Evolutionary conservation across 768 basidiomycete species (phyloP).

Genomic region (Boletus sensibilis): DNA sequence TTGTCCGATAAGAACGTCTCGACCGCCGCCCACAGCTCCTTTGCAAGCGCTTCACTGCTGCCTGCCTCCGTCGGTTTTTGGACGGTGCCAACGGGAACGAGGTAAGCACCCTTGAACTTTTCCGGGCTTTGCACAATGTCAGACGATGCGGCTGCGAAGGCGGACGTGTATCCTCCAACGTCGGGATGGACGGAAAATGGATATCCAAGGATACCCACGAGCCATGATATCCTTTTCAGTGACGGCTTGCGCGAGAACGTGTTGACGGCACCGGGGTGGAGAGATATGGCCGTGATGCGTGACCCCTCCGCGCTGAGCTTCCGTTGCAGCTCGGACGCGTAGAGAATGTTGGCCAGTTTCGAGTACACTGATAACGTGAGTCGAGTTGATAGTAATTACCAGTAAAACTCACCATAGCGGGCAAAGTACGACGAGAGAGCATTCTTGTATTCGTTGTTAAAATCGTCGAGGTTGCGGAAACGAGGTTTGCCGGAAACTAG

Average conservation of each 20-base stretch:
- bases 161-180: slow-evolving; percentile 28
- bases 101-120: slow-evolving; percentile 33
- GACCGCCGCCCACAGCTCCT: slow-evolving; percentile 31
- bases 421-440: slow-evolving; percentile 14
- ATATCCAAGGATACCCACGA: slow-evolving; percentile 19
- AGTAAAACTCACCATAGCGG: slow-evolving; percentile 35
- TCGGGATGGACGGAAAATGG: slow-evolving; percentile 19
- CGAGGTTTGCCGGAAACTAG: slow-evolving; percentile 16
- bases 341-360: slow-evolving; percentile 54
- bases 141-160: slow-evolving; percentile 32
- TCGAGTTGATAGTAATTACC: background rate
- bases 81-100: slow-evolving; percentile 27
- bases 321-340: slow-evolving; percentile 48
- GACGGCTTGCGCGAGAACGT: slow-evolving; percentile 30
- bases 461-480: slow-evolving; percentile 35
- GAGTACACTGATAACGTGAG: slow-evolving; percentile 37
- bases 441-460: slow-evolving; percentile 37
- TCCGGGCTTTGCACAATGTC: slow-evolving; percentile 19
- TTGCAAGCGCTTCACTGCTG: slow-evolving; percentile 23
- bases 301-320: slow-evolving; percentile 34
- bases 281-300: slow-evolving; percentile 27
- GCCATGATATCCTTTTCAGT: slow-evolving; percentile 15
- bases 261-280: slow-evolving; percentile 33
- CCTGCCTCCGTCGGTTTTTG: slow-evolving; percentile 10
- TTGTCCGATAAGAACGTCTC: slow-evolving; percentile 27